These are phyloP conservation scores for Butyriboletus loyo DNA, from an alignment of 768 basidiomycete genomes.

Conservation along the genomic window DNA sequence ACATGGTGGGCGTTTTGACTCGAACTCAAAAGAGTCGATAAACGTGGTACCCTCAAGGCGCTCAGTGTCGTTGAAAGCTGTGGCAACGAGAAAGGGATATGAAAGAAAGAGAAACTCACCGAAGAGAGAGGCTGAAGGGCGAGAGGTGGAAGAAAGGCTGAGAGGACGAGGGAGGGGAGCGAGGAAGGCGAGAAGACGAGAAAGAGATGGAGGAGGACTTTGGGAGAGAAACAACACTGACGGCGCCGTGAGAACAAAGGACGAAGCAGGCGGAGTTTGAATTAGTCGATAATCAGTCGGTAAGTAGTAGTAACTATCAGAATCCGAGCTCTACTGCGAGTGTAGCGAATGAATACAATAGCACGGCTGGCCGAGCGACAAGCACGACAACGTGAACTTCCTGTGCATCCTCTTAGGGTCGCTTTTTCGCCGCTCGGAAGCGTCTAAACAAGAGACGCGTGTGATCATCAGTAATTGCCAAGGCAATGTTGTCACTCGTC, in stretches of 20 bases:
- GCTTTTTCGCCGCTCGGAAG: not conserved
- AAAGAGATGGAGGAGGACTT: slow-evolving; percentile 28
- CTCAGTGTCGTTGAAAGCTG: slow-evolving; percentile 10
- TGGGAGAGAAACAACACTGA: slow-evolving; percentile 44
- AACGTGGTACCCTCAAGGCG: slow-evolving; percentile 34
- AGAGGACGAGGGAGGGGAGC: slow-evolving; percentile 25
- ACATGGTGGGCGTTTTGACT: not conserved
- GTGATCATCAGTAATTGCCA: not conserved
- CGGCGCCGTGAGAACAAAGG: slow-evolving; percentile 38
- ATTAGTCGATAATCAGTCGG: slow-evolving; percentile 18
- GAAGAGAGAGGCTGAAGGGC: slow-evolving; percentile 8
- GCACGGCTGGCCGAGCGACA: not conserved
- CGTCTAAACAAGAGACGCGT: too few species aligned
- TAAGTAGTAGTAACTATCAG: not conserved
- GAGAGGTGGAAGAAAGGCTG: slow-evolving; percentile 12
- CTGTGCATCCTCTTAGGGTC: not conserved
- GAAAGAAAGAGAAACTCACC: slow-evolving; percentile 21
- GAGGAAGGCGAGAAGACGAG: slow-evolving; percentile 26
- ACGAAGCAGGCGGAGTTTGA: slow-evolving; percentile 45
- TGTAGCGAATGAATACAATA: not conserved
- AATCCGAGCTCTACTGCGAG: not conserved
- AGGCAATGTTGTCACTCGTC: slow-evolving; percentile 6
- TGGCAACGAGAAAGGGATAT: slow-evolving; percentile 3
- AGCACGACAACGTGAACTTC: not conserved
- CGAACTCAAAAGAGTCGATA: slow-evolving; percentile 6